Conservation (phyloP, 805 yeast genomes). For the Nakazawaea laoshanensis region DNA sequence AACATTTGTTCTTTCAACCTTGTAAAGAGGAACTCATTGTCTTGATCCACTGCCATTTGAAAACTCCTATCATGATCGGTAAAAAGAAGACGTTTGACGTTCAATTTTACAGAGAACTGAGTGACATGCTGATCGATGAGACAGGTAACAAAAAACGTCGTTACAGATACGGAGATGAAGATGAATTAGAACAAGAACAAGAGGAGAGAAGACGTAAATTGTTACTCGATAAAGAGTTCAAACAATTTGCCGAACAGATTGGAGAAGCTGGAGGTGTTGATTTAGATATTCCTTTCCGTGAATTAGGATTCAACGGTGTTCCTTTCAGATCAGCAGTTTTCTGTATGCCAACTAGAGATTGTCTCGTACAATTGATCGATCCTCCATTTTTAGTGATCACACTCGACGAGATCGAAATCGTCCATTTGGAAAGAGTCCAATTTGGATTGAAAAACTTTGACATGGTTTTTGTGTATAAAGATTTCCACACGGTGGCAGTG, state of each 20-base stretch:
- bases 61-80: slow-evolving; percentile 90
- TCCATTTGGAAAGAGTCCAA: slow-evolving; percentile 94
- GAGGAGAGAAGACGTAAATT: slow-evolving; percentile 93
- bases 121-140: slow-evolving; percentile 93
- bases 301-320: slow-evolving; percentile 95
- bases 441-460: slow-evolving; percentile 96
- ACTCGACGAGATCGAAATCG: slow-evolving; percentile 85
- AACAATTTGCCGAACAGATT: slow-evolving; percentile 80
- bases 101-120: slow-evolving; percentile 94
- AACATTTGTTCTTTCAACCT: slow-evolving; percentile 92
- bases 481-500: slow-evolving; percentile 88
- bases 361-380: slow-evolving; percentile 87
- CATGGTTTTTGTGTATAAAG: slow-evolving; percentile 92
- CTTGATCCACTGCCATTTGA: slow-evolving; percentile 84
- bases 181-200: slow-evolving; percentile 96
- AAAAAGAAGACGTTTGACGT: slow-evolving; percentile 92
- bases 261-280: slow-evolving; percentile 83
- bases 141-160: slow-evolving; percentile 89
- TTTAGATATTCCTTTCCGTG: slow-evolving; percentile 91
- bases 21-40: slow-evolving; percentile 92
- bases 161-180: slow-evolving; percentile 92
- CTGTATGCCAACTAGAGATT: slow-evolving; percentile 96
- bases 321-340: slow-evolving; percentile 91
- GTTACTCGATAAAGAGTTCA: slow-evolving; percentile 85
- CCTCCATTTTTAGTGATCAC: slow-evolving; percentile 93